phyloP scores from a whole-genome alignment of 2,329 filamentous ascomycete genomes.

The Fusarium clavum region DNA sequence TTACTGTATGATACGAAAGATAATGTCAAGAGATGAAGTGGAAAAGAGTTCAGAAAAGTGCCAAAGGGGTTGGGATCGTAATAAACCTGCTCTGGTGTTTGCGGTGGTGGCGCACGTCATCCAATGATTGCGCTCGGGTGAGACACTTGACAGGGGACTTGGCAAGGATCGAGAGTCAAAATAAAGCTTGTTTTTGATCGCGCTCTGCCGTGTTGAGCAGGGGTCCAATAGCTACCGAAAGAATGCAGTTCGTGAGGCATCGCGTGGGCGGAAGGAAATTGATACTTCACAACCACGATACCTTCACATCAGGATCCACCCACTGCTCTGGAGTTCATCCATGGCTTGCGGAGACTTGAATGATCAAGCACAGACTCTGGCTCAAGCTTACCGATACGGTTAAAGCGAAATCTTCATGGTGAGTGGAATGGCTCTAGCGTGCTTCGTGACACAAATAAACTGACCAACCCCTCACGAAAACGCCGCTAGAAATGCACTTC shows the following conservation, averaged over 20 bases:
- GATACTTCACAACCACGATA: neutral
- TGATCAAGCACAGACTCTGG: neutral
- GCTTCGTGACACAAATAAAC: neutral
- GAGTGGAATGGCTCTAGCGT: neutral
- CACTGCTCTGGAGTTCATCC: neutral
- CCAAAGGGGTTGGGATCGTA: neutral
- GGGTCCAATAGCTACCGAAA: slow-evolving; percentile 2
- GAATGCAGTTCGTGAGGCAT: neutral
- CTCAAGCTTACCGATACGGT: neutral
- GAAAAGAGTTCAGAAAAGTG: neutral
- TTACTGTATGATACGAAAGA: neutral
- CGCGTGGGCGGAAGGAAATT: accelerated
- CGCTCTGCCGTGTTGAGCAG: neutral
- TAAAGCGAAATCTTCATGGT: neutral
- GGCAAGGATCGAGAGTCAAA: slow-evolving; percentile 32
- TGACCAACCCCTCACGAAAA: neutral
- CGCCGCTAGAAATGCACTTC: neutral
- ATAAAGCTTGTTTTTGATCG: slow-evolving; percentile 30
- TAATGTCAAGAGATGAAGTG: neutral
- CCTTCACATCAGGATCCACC: neutral
- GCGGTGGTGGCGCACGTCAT: slow-evolving; percentile 26
- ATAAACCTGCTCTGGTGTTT: slow-evolving; percentile 23
- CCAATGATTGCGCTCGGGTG: slow-evolving; percentile 18
- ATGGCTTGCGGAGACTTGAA: neutral
- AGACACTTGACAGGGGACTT: slow-evolving; percentile 31